These are phyloP conservation scores for Boletus sensibilis DNA, from an alignment of 768 basidiomycete genomes.

Conservation along the genomic window DNA sequence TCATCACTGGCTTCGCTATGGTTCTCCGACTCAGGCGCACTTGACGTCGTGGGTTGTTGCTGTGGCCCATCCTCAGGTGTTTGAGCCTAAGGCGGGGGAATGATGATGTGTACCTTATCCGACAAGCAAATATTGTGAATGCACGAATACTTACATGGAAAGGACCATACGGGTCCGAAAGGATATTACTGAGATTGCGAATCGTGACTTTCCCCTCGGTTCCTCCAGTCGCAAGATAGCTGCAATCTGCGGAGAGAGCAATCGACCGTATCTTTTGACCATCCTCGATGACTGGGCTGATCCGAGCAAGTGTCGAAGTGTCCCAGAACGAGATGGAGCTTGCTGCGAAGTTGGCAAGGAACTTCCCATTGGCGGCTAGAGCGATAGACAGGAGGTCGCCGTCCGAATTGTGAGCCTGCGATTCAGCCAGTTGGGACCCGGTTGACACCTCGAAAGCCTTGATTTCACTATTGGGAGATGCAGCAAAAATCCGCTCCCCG, in stretches of 20 bases:
- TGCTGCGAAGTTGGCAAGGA: background rate
- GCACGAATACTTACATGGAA: background rate
- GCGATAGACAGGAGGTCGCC: background rate
- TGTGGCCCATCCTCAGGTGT: background rate
- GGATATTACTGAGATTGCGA: background rate
- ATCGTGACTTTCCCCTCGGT: background rate
- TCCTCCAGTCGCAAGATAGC: background rate
- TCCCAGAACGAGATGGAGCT: background rate
- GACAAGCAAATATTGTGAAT: background rate
- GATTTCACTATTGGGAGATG: background rate
- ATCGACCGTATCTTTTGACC: background rate
- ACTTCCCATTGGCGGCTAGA: background rate
- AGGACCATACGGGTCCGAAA: slow-evolving; percentile 1
- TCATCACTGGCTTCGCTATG: background rate
- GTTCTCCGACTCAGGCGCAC: background rate
- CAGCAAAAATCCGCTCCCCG: background rate
- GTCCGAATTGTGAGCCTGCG: background rate
- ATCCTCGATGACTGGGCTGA: background rate
- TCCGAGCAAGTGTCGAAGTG: background rate
- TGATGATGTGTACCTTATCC: too few species aligned
- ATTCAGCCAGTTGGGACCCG: background rate
- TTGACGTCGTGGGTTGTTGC: background rate
- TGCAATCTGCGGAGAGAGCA: background rate
- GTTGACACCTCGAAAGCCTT: background rate
- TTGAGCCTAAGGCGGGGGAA: background rate